Base-by-base conservation (phyloP, 2,329 filamentous ascomycete genomes). In the Aspergillus glaucus region DNA sequence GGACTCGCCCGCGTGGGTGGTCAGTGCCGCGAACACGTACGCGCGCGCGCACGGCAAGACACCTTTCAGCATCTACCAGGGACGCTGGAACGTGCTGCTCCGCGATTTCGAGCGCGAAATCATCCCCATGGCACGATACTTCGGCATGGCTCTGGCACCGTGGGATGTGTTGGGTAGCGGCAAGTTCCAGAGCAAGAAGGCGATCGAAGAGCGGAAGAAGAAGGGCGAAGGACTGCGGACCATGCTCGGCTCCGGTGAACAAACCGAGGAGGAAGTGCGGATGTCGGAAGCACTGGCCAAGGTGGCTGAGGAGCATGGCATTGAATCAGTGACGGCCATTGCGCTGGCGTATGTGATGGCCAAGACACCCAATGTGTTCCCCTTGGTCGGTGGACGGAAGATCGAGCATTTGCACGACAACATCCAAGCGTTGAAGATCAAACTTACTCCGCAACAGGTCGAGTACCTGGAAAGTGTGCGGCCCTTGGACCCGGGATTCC, bases 341-440 rank as follows among this genome's bases (percentile, higher is more conserved):
- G 86, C 86, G 3, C 67, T 91, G 24, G 86, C 87, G 1, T 90
- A 90, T 62, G 82, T 90, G 22, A 79, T 87, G 76, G 78, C 81
- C 57, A 88, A 90, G 69, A 73, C 83, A 1, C 79, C 85, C 0
- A 81, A 87, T 57, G 83, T 89, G 12, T 88, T 88, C 63, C 87
- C 87, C 1, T 82, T 90, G 43, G 74, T 89, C 7, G 86, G 86
- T 9, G 83, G 84, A 0, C 78, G 85, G 15, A 88, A 83, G 59
- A 65, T 87, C 12, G 80, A 84, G 46, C 85, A 90, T 62, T 69
- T 91, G 28, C 50, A 57, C n/a, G 60, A 62, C 44, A 62, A 62
- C 36, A 62, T 62, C 21, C 52, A 55, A 39, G 59, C 57, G 12
- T 44, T 63, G 51, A 55, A 51, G 34, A 58, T 62, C 39, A 69